Conservation (phyloP, 2,329 filamentous ascomycete species). For the Ascochyta rabiei region DNA sequence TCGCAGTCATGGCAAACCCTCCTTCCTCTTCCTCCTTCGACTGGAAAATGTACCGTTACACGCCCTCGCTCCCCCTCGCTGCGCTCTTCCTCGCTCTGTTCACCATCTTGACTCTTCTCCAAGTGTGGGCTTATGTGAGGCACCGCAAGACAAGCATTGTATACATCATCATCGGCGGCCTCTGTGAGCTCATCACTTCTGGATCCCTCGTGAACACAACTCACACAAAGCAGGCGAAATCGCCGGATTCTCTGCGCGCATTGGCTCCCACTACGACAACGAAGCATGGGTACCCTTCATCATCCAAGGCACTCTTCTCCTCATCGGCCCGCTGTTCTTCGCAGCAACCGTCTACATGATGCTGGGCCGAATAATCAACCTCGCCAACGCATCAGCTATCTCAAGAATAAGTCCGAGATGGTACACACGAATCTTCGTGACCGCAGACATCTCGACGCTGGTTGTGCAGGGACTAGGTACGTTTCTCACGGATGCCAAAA, state of each 20-base stretch:
- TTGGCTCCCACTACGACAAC: constrained; percentile 46
- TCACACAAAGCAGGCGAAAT: constrained; percentile 43
- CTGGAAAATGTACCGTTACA: constrained; percentile 45
- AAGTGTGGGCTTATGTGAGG: constrained; percentile 15
- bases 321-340: constrained; percentile 55
- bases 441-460: constrained; percentile 37
- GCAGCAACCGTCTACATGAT: constrained; percentile 57
- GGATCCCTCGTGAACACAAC: too few relatives aligned
- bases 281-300: constrained; percentile 49
- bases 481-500: background rate
- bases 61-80: constrained; percentile 34
- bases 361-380: constrained; percentile 48
- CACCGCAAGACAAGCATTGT: constrained; percentile 18
- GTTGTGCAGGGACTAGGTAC: constrained; percentile 40
- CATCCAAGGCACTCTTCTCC: constrained; percentile 49
- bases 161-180: constrained; percentile 35
- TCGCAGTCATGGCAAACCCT: constrained; percentile 28
- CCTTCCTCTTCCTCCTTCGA: constrained; percentile 30
- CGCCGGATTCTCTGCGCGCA: constrained; percentile 50
- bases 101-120: constrained; percentile 27
- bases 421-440: constrained; percentile 39
- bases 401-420: constrained; percentile 36
- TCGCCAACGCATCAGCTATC: constrained; percentile 33
- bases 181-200: constrained; percentile 25
- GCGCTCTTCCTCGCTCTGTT: constrained; percentile 35